Conservation (phyloP, 2,329 filamentous ascomycete species). For the Pyricularia sp. region DNA sequence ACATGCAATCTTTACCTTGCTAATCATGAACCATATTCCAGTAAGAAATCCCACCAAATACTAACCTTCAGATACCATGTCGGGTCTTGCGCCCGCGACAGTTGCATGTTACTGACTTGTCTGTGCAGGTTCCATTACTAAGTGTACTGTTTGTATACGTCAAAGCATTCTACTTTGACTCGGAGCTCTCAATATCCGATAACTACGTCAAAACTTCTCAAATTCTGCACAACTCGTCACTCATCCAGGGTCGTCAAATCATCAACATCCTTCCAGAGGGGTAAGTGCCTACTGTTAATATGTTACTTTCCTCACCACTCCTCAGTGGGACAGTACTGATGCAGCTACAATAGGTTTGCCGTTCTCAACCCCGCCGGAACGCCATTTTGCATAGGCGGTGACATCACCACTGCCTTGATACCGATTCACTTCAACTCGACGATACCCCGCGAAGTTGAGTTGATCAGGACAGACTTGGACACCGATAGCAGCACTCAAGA, state of each 20-base stretch:
- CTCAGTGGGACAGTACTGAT: not conserved
- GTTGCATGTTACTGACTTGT: not conserved
- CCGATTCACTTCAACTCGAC: conserved; percentile 94
- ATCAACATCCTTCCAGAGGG: conserved; percentile 97
- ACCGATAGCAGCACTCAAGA: conserved; percentile 64
- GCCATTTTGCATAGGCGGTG: conserved; percentile 71
- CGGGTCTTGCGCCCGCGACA: too few relatives aligned
- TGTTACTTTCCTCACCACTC: not conserved
- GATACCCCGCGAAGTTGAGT: conserved; percentile 75
- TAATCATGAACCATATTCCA: conserved; percentile 88
- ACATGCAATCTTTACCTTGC: conserved; percentile 67
- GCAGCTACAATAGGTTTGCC: conserved; percentile 43
- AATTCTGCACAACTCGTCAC: conserved; percentile 83
- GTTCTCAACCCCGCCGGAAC: conserved; percentile 72
- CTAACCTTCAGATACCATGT: not conserved
- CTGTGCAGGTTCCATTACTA: not conserved
- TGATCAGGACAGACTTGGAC: conserved; percentile 74
- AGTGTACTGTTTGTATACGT: conserved; percentile 51
- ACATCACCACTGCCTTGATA: conserved; percentile 52
- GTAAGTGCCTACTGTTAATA: not conserved
- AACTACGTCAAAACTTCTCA: conserved; percentile 79
- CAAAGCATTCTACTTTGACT: conserved; percentile 74
- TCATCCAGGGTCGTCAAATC: conserved; percentile 94
- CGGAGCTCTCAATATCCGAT: conserved; percentile 89
- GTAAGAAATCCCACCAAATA: conserved; percentile 26